Conservation (phyloP, 2,329 filamentous ascomycete species). For the Nemania sp. region DNA sequence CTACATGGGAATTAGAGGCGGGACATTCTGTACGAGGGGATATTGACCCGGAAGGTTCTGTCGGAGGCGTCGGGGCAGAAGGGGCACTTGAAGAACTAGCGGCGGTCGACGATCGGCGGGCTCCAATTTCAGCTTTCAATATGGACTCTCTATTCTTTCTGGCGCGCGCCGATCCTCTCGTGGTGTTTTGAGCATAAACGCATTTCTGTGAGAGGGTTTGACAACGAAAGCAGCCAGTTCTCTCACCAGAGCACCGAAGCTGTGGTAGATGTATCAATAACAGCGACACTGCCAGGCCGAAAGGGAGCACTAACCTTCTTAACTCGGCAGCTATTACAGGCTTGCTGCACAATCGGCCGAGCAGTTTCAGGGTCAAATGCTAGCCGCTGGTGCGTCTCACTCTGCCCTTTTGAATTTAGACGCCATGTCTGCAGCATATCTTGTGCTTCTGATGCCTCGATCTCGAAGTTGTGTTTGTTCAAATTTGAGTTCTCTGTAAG, state of each 20-base stretch:
- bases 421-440: slow-evolving; percentile 22
- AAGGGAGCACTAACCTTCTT: slow-evolving; percentile 10
- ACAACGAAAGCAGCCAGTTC: slow-evolving; percentile 16
- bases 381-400: slow-evolving; percentile 10
- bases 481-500: neutral
- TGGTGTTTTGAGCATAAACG: slow-evolving; percentile 6
- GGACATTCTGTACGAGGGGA: neutral
- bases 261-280: neutral
- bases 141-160: slow-evolving; percentile 9
- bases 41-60: neutral
- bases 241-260: slow-evolving; percentile 17
- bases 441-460: neutral
- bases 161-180: slow-evolving; percentile 5
- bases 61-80: neutral
- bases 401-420: slow-evolving; percentile 14
- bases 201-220: slow-evolving; percentile 10
- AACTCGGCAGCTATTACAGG: slow-evolving; percentile 21
- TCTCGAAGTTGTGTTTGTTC: neutral
- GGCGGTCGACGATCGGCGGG: neutral
- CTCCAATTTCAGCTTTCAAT: neutral
- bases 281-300: neutral
- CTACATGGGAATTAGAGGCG: neutral
- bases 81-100: neutral
- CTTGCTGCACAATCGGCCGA: slow-evolving; percentile 15
- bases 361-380: slow-evolving; percentile 18